phyloP scores from a whole-genome alignment of 2,329 filamentous ascomycete genomes.

The Zymoseptoria tritici region DNA sequence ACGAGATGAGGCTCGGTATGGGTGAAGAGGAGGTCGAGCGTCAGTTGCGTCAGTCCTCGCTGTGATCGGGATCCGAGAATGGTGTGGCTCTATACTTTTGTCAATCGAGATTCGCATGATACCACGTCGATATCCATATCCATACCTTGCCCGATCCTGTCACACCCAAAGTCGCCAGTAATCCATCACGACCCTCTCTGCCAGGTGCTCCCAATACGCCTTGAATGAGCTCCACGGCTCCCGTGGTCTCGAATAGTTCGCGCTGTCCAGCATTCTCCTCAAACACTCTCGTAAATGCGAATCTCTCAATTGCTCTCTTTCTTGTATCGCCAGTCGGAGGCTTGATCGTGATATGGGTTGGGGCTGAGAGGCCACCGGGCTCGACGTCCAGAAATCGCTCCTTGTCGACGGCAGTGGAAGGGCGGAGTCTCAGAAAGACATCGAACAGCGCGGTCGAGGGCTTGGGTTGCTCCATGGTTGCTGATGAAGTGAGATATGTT shows the following conservation, averaged over 20 bases:
- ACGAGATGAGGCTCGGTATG: conserved; percentile 68
- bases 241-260: conserved; percentile 76
- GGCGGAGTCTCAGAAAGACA: conserved; percentile 74
- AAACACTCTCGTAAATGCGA: conserved; percentile 89
- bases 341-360: conserved; percentile 47
- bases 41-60: conserved; percentile 83
- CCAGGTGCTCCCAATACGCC: conserved; percentile 68
- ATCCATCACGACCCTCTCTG: conserved; percentile 74
- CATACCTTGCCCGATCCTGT: conserved; percentile 91
- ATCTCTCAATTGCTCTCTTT: conserved; percentile 83
- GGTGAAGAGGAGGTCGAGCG: conserved; percentile 81
- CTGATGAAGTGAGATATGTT: neutral
- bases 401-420: conserved; percentile 30
- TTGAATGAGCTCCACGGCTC: conserved; percentile 66
- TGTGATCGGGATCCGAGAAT: conserved; percentile 83
- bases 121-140: neutral
- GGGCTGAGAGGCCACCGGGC: conserved; percentile 30
- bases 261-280: conserved; percentile 78
- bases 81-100: conserved; percentile 67
- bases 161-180: conserved; percentile 86
- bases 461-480: conserved; percentile 19
- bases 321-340: conserved; percentile 71
- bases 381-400: conserved; percentile 80
- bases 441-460: conserved; percentile 60
- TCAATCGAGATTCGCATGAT: conserved; percentile 6